Evolutionary conservation across 176 grass and related monocot species (phyloP), one percentile per base, ranked within the genome.

Genomic region (Microstegium vimineum): DNA sequence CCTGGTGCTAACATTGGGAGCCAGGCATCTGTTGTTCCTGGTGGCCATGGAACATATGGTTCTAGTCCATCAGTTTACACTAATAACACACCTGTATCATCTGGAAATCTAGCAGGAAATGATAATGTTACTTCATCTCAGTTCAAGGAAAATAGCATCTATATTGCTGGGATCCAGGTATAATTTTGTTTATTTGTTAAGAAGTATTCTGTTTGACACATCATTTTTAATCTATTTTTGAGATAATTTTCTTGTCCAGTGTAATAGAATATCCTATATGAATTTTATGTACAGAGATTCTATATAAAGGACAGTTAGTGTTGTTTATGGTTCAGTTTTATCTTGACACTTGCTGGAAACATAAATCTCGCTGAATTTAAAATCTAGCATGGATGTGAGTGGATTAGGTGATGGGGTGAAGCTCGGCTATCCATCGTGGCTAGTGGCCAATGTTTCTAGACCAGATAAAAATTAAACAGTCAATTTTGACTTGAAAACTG

Each of bases 121-220:
- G 92, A 92, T 79, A 92, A 97, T 75, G 59, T 90, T 28, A 78
- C 63, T 71, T 77, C 76, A 57, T 81, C 82, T 20, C 94, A 97
- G 56, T 94, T 90, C 77, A 94, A 97, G 77, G 92, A 97, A 59
- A 97, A 87, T 80, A 97, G 90, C 76, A 79, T 94, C 42, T 97
- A 94, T 90, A 90, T 94, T 43, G 71, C 92, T 0, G 86, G 87
- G 52, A 85, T 89, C 78, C 91, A 91, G 87, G 91, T 94, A 90
- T 60, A 6, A 66, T 75, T 73, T 57, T 54, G 11, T 83, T 43
- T 62, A 65, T 67, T 43, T 71, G 65, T 64, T 27, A 3, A 43
- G 8, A 75, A 33, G 42, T 9, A 31, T 73, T 25, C 45, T 27
- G 16, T 20, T 73, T 33, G 28, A 32, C 15, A 15, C 25, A 40